phyloP scores from a whole-genome alignment of 2,329 filamentous ascomycete species.

The Neoascochyta sp. region DNA sequence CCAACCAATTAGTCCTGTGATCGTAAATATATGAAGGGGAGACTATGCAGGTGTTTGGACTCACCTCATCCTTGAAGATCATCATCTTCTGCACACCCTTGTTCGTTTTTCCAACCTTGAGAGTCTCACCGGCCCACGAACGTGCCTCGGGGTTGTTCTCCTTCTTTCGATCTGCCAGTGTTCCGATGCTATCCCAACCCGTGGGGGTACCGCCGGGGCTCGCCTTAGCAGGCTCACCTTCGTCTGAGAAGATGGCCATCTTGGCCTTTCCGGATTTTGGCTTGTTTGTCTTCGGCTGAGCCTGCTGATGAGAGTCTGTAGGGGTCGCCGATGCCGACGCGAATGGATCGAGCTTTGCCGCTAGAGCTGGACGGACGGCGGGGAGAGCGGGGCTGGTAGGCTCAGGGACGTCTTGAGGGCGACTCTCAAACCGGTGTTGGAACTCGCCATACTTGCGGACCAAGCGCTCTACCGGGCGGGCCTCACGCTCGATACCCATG shows the following conservation, averaged over 20 bases:
- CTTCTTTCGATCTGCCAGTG: conserved; percentile 83
- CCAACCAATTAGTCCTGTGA: conserved; percentile 80
- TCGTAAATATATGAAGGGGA: conserved; percentile 42
- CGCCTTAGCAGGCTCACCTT: conserved; percentile 54
- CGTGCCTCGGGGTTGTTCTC: conserved; percentile 84
- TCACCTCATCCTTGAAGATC: conserved; percentile 95
- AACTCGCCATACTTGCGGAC: conserved; percentile 91
- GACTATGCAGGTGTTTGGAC: conserved; percentile 40
- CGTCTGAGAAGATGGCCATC: conserved; percentile 86
- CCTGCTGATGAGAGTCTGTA: conserved; percentile 63
- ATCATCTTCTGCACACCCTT: conserved; percentile 74
- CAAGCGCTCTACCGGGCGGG: conserved; percentile 74
- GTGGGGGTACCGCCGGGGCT: conserved; percentile 57
- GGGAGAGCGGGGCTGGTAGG: conserved; percentile 86
- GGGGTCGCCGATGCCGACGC: conserved; percentile 45
- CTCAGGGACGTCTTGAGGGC: conserved; percentile 57
- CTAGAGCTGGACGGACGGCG: conserved; percentile 74
- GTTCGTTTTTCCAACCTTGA: conserved; percentile 83
- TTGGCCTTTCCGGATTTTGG: conserved; percentile 72
- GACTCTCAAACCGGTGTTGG: conserved; percentile 69
- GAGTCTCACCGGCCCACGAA: conserved; percentile 87
- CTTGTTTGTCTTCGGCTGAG: conserved; percentile 40
- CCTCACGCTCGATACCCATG: conserved; percentile 83
- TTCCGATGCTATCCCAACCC: conserved; percentile 91
- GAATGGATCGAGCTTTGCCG: conserved; percentile 82